A percentile compares a stretch with the other conserved stretches of the same genome.
Evolutionary conservation across 306 rosid species (phyloP).

Genomic region (Trichosanthes truncata): DNA sequence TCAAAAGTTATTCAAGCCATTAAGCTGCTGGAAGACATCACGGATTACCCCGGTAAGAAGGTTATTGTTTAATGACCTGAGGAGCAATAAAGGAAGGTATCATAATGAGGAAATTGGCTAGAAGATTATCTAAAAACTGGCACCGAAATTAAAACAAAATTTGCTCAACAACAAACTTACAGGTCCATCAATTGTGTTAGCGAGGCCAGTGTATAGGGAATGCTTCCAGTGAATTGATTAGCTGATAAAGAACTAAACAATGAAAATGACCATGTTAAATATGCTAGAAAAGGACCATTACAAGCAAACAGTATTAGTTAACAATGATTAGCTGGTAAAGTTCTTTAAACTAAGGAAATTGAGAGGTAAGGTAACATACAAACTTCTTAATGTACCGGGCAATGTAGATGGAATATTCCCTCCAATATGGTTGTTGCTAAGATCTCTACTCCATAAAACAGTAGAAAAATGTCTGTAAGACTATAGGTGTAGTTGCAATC

Average conservation of each 20-base stretch:
- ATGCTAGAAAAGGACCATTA: neutral
- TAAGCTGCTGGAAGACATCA: conserved; percentile 41
- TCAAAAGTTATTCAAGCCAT: conserved; percentile 39
- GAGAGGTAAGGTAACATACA: conserved; percentile 53
- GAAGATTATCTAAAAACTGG: conserved; percentile 1
- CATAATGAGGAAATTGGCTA: neutral
- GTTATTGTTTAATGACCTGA: conserved; percentile 46
- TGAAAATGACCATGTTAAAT: conserved; percentile 6
- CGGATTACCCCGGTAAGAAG: conserved; percentile 44
- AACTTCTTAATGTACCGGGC: conserved; percentile 52
- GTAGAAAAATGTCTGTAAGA: conserved; percentile 24
- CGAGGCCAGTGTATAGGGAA: conserved; percentile 38
- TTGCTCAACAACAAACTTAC: conserved; percentile 28
- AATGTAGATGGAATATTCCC: conserved; percentile 51
- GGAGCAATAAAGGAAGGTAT: neutral
- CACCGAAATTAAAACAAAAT: neutral
- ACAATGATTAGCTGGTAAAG: neutral
- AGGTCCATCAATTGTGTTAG: conserved; percentile 33
- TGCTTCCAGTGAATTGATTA: conserved; percentile 52
- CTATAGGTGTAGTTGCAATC: neutral
- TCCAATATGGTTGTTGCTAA: conserved; percentile 68
- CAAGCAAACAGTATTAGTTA: neutral
- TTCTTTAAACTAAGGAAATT: no score
- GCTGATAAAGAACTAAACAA: conserved; percentile 47
- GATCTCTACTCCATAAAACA: conserved; percentile 43